These are phyloP conservation scores for Fraxinus greggii DNA, from an alignment of 305 asterid species.

Conservation along the genomic window DNA sequence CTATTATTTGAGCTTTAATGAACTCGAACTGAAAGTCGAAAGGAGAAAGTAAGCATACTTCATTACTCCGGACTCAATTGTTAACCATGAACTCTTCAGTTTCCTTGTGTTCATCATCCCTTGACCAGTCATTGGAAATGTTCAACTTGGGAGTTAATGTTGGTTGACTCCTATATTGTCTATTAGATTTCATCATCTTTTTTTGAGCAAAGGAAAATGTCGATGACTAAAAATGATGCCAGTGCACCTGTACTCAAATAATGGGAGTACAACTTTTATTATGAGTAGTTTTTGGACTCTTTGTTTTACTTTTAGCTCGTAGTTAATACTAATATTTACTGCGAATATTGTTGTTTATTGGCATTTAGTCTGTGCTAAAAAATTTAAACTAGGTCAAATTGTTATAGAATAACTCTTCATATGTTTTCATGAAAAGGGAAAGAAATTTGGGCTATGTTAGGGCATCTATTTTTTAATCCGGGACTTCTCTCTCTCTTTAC, in stretches of 20 bases:
- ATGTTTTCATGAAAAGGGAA: background rate
- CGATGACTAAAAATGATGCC: background rate
- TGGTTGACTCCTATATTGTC: constrained; percentile 6
- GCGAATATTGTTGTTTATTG: background rate
- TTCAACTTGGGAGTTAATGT: background rate
- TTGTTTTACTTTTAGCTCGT: background rate
- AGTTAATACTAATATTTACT: background rate
- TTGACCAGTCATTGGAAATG: background rate
- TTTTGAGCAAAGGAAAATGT: background rate
- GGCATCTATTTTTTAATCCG: background rate
- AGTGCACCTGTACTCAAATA: background rate
- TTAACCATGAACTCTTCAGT: background rate
- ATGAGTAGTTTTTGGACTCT: constrained; percentile 2
- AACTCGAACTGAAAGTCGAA: background rate
- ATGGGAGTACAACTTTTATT: background rate
- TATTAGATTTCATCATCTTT: background rate
- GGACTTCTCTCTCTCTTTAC: background rate
- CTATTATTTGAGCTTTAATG: background rate
- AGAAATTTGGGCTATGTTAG: background rate
- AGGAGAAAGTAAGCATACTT: background rate
- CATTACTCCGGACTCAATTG: background rate
- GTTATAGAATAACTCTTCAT: background rate
- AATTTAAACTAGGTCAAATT: background rate
- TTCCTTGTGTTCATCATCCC: background rate
- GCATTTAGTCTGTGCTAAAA: background rate